A percentile compares a stretch with the other conserved stretches of the same genome.
Conservation (phyloP, 23 red algal species). For the Gracilaria caudata region DNA sequence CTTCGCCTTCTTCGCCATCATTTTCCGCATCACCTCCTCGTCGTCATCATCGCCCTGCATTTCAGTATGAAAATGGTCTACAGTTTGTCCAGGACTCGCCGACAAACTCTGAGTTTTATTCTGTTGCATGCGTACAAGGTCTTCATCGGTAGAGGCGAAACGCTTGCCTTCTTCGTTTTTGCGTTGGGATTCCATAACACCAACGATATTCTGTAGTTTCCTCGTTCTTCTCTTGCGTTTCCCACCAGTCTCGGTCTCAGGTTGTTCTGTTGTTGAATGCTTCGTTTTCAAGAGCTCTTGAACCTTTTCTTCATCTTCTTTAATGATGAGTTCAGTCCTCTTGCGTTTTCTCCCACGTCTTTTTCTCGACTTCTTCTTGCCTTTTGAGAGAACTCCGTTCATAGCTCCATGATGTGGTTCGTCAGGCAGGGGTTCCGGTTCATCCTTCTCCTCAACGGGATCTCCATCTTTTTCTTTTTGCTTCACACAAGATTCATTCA, state of each 20-base stretch:
- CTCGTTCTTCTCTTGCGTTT: constrained; percentile 16
- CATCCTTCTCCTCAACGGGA: not conserved
- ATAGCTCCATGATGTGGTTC: not conserved
- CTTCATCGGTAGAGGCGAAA: constrained; percentile 31
- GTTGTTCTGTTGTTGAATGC: not conserved
- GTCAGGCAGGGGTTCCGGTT: not conserved
- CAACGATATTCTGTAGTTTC: constrained; percentile 33
- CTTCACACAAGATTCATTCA: not conserved
- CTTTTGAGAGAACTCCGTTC: constrained; percentile 25
- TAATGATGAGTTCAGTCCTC: not conserved
- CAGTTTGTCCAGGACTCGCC: not conserved
- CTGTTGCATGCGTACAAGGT: constrained; percentile 17
- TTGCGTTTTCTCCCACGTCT: constrained; percentile 41
- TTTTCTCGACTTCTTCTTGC: constrained; percentile 38
- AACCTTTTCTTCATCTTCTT: constrained; percentile 49
- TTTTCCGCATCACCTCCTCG: constrained; percentile 43
- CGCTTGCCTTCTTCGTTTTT: constrained; percentile 38
- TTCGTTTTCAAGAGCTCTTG: constrained; percentile 2
- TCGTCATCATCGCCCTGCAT: constrained; percentile 39
- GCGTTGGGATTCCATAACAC: constrained; percentile 53
- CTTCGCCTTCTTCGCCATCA: constrained; percentile 69
- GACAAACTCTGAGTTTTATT: not conserved
- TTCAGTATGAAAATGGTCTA: not conserved
- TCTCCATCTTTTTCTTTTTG: not conserved
- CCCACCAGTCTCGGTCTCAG: not conserved